phyloP scores from a whole-genome alignment of 164 flowering plant species.

The Pachysandra terminalis region DNA sequence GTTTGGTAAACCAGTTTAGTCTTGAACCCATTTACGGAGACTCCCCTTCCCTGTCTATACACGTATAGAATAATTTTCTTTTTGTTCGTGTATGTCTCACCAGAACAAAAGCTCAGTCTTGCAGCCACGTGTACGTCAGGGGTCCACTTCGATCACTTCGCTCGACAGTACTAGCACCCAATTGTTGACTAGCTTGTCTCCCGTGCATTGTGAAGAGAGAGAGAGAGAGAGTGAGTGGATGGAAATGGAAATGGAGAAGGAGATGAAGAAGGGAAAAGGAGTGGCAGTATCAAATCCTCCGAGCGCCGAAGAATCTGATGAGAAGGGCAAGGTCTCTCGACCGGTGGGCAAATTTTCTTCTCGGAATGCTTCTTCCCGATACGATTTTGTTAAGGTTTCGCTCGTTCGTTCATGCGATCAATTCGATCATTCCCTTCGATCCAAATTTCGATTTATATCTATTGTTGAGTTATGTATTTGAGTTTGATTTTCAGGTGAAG shows the following conservation, averaged over 20 bases:
- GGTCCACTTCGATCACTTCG: too few species aligned
- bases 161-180: too few species aligned
- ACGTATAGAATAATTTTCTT: too few species aligned
- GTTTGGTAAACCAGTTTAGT: too few species aligned
- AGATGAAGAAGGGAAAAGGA: conserved; percentile 45
- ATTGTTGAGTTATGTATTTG: background rate
- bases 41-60: too few species aligned
- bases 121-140: too few species aligned
- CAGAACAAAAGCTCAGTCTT: too few species aligned
- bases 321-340: conserved; percentile 16
- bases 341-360: conserved; percentile 40
- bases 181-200: too few species aligned
- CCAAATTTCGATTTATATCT: background rate
- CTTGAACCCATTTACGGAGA: too few species aligned
- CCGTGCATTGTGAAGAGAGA: background rate
- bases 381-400: conserved; percentile 96
- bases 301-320: conserved; percentile 6
- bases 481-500: conserved; percentile 56
- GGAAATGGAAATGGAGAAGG: conserved; percentile 10
- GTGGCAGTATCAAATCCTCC: conserved; percentile 12
- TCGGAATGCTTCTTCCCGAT: conserved; percentile 87
- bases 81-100: too few species aligned
- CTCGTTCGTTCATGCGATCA: background rate
- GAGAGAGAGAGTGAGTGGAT: conserved; percentile 9
- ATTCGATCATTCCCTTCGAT: background rate